These are phyloP conservation scores for Exophiala phaeomuriformis DNA, from an alignment of 2,329 filamentous ascomycete genomes.

Conservation along the genomic window DNA sequence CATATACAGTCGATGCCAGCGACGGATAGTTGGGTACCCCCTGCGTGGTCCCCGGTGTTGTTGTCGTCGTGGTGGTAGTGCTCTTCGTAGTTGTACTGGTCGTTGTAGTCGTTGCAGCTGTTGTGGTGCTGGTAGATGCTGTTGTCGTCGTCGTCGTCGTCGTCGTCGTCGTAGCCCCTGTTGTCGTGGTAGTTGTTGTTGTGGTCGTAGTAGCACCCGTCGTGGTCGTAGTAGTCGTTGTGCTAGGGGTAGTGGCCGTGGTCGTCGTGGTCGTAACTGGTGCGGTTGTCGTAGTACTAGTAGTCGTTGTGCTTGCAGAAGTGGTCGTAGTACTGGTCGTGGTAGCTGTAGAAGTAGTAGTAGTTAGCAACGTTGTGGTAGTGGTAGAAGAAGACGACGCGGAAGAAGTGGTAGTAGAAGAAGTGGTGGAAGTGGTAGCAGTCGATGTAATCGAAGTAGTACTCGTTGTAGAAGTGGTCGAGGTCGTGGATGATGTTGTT, in stretches of 20 bases:
- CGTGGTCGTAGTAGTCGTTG: slow-evolving; percentile 3
- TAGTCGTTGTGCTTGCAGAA: neutral
- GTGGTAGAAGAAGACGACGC: slow-evolving; percentile 3
- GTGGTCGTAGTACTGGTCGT: neutral
- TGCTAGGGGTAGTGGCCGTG: neutral
- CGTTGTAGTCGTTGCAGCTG: slow-evolving; percentile 16
- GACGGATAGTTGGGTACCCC: slow-evolving; percentile 1
- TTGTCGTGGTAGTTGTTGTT: neutral
- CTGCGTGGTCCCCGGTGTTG: neutral
- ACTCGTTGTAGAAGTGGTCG: slow-evolving; percentile 1
- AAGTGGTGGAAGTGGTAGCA: slow-evolving; percentile 4
- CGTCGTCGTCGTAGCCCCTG: slow-evolving; percentile 2
- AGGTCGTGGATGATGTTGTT: neutral
- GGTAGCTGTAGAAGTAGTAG: neutral
- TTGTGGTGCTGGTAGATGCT: slow-evolving; percentile 9
- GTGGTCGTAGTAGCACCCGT: slow-evolving; percentile 1
- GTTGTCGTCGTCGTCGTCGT: slow-evolving; percentile 1
- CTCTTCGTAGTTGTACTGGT: slow-evolving; percentile 8
- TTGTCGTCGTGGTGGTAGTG: neutral
- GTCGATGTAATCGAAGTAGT: slow-evolving; percentile 4
- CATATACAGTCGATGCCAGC: neutral
- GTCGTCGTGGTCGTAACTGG: neutral
- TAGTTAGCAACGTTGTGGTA: neutral
- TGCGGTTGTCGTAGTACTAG: neutral
- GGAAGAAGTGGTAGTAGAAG: slow-evolving; percentile 1